Percentiles rank a stretch among this genome's conserved stretches.
phyloP scores from a whole-genome alignment of 768 basidiomycete genomes.

The Hemileccinum rubropunctum region DNA sequence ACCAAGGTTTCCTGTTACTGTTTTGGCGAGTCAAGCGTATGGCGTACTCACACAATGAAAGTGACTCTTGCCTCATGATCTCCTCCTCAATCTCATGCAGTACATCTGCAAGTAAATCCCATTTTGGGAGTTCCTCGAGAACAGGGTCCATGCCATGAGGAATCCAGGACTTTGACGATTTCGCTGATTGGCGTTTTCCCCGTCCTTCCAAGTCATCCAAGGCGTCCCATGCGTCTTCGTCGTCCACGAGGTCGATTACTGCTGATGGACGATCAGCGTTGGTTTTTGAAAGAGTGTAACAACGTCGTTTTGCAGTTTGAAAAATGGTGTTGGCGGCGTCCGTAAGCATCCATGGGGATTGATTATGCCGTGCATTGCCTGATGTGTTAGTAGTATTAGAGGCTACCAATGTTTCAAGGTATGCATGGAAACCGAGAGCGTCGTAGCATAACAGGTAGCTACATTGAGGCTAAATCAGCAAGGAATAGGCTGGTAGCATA shows the following conservation, averaged over 20 bases:
- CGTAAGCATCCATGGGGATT: slow-evolving; percentile 87
- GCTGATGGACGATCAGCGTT: slow-evolving; percentile 20
- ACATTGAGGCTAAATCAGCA: background rate
- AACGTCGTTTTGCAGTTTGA: slow-evolving; percentile 73
- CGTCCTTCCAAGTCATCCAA: slow-evolving; percentile 52
- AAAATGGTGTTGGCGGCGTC: slow-evolving; percentile 90
- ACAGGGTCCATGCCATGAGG: slow-evolving; percentile 80
- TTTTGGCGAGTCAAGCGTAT: background rate
- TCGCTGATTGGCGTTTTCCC: slow-evolving; percentile 1
- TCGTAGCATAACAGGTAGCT: slow-evolving; percentile 86
- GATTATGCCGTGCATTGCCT: slow-evolving; percentile 61
- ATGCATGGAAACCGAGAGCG: slow-evolving; percentile 84
- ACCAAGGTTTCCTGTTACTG: background rate
- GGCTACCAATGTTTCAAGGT: slow-evolving; percentile 82
- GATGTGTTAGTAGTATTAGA: slow-evolving; percentile 50
- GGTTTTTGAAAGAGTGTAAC: slow-evolving; percentile 54
- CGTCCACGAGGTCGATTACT: slow-evolving; percentile 47
- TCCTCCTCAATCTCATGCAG: slow-evolving; percentile 90
- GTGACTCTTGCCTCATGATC: slow-evolving; percentile 59
- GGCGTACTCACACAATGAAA: slow-evolving; percentile 19
- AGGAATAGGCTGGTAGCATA: background rate
- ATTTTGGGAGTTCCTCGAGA: slow-evolving; percentile 94
- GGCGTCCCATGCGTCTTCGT: slow-evolving; percentile 75
- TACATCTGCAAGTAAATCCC: slow-evolving; percentile 81
- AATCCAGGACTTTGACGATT: slow-evolving; percentile 46